phyloP scores from a whole-genome alignment of 805 yeast genomes.

The Zygotorulaspora florentina region DNA sequence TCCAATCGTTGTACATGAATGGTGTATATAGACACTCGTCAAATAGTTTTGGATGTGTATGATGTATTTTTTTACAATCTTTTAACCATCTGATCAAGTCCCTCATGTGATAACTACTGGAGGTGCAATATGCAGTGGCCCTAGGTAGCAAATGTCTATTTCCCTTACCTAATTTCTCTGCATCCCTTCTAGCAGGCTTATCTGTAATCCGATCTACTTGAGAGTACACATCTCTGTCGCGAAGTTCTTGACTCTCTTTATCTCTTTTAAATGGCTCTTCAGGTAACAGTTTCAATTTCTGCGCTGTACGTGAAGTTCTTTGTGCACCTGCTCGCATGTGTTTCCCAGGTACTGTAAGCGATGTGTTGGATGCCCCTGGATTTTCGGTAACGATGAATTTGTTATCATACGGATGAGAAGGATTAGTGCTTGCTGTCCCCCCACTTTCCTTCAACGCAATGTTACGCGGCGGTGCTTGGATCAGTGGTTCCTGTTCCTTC shows the following conservation, averaged over 20 bases:
- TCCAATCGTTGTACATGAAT: constrained; percentile 75
- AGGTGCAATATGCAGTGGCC: constrained; percentile 94
- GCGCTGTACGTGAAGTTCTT: constrained; percentile 69
- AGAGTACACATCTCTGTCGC: constrained; percentile 61
- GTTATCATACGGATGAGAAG: neutral
- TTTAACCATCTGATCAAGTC: constrained; percentile 82
- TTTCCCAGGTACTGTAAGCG: constrained; percentile 7
- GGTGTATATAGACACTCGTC: constrained; percentile 96
- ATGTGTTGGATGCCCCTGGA: neutral
- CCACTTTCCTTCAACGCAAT: neutral
- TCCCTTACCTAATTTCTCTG: constrained; percentile 81
- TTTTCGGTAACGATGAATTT: neutral
- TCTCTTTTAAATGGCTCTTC: constrained; percentile 44
- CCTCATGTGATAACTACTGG: constrained; percentile 86
- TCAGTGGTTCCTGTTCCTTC: constrained; percentile 7
- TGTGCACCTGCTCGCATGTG: constrained; percentile 49
- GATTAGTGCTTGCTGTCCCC: neutral
- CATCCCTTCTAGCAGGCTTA: constrained; percentile 85
- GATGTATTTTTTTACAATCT: constrained; percentile 66
- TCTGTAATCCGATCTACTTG: constrained; percentile 83
- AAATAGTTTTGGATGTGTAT: constrained; percentile 79
- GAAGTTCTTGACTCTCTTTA: constrained; percentile 13
- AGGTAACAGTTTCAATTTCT: constrained; percentile 67
- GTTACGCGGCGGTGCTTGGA: neutral
- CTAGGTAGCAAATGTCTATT: constrained; percentile 78